Evolutionary conservation across 257 asterid genomes (phyloP), one percentile per base, ranked within the genome.

Genomic region (Jasminum sambac): DNA sequence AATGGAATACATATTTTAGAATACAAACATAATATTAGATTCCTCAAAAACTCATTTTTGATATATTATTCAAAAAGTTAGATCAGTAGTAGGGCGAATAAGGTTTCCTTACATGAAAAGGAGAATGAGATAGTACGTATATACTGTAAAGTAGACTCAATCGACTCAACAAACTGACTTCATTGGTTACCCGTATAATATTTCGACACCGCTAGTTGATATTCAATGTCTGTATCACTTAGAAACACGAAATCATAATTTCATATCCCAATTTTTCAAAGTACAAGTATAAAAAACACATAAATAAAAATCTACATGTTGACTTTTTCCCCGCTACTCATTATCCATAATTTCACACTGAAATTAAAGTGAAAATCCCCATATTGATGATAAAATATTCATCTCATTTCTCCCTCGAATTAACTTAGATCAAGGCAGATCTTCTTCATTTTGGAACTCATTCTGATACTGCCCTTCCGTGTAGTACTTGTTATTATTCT

Each of bases 351-450:
- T 57, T 72, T 66, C 73, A 77, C 67, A 66, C 65, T 42, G 38
- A 62, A 71, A 70, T n/a, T n/a, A n/a, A n/a, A n/a, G n/a, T n/a
- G n/a, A n/a, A n/a, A n/a, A n/a, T n/a, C 62, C 71, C 78, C 85
- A 69, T 50, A 74, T 72, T 37, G 36, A 70, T 55, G 63, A 34
- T 76, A 70, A 77, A 59, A 64, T 71, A 70, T 71, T 64, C 81
- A 63, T 68, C 44, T 48, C 67, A 43, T 19, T 36, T 63, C n/a
- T 19, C n/a, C 13, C 57, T 65, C 23, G 30, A 21, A 8, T n/a
- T 57, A n/a, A n/a, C n/a, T n/a, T n/a, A n/a, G n/a, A n/a, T 87
- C 88, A 90, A 74, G 90, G 95, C 86, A 86, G 16, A 63, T 72
- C 71, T 16, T 77, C 88, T 9, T 83, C 91, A 8, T 74, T 74